Conservation (phyloP, 495 filamentous ascomycete genomes). For the Penicillium canariense region DNA sequence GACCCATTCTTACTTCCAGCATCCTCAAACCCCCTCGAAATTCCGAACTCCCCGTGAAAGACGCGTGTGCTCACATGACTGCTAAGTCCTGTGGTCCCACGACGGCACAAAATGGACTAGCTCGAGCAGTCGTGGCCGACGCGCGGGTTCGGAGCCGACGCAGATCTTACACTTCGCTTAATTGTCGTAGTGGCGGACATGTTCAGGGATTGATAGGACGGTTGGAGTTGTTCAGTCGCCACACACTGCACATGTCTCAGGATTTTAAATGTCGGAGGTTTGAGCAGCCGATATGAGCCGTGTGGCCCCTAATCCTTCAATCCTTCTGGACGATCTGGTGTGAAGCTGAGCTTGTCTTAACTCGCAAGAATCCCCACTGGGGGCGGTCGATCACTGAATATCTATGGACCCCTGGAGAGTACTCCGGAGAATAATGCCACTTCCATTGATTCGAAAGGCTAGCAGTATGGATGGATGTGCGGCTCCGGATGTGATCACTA, state of each 20-base stretch:
- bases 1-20: not conserved
- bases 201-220: not conserved
- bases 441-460: too few species aligned
- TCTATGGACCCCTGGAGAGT: not conserved
- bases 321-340: not conserved
- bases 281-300: not conserved
- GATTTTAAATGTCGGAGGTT: not conserved
- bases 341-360: not conserved
- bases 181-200: too few species aligned
- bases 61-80: constrained; percentile 9
- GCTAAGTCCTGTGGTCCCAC: not conserved
- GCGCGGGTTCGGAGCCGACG: not conserved
- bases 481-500: too few species aligned
- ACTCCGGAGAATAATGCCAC: too few species aligned
- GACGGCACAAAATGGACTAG: not conserved
- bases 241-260: not conserved
- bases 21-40: not conserved
- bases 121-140: not conserved
- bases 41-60: not conserved
- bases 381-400: not conserved
- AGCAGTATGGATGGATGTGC: too few species aligned
- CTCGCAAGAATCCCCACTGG: not conserved
- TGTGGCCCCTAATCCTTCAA: not conserved
- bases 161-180: not conserved
- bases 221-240: not conserved